phyloP scores from a whole-genome alignment of 1,284 basidiomycete species.

The Irpex sp. region DNA sequence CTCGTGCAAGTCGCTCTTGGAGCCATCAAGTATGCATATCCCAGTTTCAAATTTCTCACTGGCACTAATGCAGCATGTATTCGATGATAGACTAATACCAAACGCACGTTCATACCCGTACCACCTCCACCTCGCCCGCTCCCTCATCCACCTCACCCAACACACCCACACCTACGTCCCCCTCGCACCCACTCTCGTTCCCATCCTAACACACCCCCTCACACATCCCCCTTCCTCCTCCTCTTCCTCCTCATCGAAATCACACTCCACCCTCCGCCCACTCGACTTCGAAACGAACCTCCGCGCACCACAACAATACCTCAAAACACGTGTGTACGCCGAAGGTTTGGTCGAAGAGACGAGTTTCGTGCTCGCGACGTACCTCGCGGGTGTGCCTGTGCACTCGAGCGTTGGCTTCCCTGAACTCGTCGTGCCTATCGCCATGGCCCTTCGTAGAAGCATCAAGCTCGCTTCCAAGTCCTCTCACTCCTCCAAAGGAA shows the following conservation, averaged over 20 bases:
- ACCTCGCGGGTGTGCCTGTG: conserved; percentile 59
- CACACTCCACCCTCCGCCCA: conserved; percentile 59
- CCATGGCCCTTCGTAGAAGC: conserved; percentile 66
- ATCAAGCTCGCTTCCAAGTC: conserved; percentile 49
- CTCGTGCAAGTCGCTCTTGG: conserved; percentile 93
- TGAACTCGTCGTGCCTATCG: conserved; percentile 85
- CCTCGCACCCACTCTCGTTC: conserved; percentile 82
- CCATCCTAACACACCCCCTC: conserved; percentile 82
- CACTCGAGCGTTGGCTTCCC: conserved; percentile 90
- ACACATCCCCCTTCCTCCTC: conserved; percentile 73
- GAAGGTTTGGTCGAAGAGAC: conserved; percentile 86
- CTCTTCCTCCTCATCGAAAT: conserved; percentile 33
- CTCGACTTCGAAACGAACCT: conserved; percentile 89
- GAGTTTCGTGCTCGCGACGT: conserved; percentile 77
- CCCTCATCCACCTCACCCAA: conserved; percentile 69
- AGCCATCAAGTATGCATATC: conserved; percentile 72
- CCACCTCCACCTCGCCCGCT: conserved; percentile 71
- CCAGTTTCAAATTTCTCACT: neutral
- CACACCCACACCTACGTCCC: conserved; percentile 90
- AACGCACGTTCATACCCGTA: conserved; percentile 80
- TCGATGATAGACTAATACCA: conserved; percentile 66
- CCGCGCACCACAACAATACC: conserved; percentile 85
- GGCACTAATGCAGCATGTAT: no score
- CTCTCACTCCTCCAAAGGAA: conserved; percentile 27
- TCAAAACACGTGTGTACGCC: conserved; percentile 84